Evolutionary conservation across 1,139 yeast genomes (phyloP).

Genomic region (Taphrina sp.): DNA sequence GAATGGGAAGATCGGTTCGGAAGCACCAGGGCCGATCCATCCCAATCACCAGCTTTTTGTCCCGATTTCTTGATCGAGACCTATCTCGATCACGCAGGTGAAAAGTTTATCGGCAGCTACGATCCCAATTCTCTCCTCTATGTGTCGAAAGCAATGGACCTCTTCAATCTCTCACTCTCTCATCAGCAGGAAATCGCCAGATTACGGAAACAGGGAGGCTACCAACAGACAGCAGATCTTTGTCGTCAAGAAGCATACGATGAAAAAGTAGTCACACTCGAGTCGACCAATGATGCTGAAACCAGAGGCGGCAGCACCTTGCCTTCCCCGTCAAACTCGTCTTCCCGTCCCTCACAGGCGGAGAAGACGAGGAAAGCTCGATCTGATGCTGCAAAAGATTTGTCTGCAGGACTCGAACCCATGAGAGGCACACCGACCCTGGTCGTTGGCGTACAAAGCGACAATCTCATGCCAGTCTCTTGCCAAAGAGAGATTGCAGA

Average conservation of each 20-base stretch:
- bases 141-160: constrained; percentile 90
- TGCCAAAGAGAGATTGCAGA: constrained; percentile 81
- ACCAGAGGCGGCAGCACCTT: neutral
- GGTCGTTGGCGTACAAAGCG: constrained; percentile 88
- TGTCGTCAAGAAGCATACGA: constrained; percentile 49
- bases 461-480: constrained; percentile 89
- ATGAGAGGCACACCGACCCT: constrained; percentile 65
- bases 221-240: constrained; percentile 5
- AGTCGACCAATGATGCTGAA: neutral
- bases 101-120: constrained; percentile 84
- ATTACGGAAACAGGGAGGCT: constrained; percentile 1
- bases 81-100: constrained; percentile 90
- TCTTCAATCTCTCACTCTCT: constrained; percentile 62
- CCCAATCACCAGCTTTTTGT: constrained; percentile 77
- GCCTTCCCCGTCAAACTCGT: constrained; percentile 1
- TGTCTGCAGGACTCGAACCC: constrained; percentile 62
- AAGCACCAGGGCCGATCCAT: constrained; percentile 78
- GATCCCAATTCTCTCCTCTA: constrained; percentile 88
- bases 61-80: constrained; percentile 92
- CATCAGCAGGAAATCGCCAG: constrained; percentile 22
- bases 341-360: too few relatives aligned
- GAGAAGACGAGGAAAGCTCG: too few relatives aligned
- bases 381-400: constrained; percentile 50
- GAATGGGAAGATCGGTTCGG: constrained; percentile 96
- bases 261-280: constrained; percentile 44